Conservation (phyloP, 2,329 filamentous ascomycete genomes). For the Ophiostoma angusticollis region DNA sequence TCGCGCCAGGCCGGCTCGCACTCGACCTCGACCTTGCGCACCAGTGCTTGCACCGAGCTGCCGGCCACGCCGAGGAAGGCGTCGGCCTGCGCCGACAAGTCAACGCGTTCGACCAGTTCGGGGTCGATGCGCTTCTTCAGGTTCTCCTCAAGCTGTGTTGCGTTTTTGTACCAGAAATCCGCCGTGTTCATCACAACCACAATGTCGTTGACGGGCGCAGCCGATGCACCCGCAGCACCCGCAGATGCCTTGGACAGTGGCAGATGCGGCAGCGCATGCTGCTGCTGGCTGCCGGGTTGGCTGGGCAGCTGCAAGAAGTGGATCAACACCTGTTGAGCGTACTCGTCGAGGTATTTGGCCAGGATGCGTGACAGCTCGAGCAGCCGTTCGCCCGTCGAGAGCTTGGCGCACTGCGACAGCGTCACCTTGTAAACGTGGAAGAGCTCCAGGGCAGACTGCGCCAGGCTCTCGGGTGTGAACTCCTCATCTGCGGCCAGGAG, state of each 20-base stretch:
- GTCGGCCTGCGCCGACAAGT: constrained; percentile 86
- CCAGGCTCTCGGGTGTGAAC: constrained; percentile 79
- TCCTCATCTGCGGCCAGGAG: constrained; percentile 77
- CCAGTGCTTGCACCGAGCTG: constrained; percentile 69
- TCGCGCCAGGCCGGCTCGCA: constrained; percentile 87
- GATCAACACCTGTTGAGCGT: constrained; percentile 83
- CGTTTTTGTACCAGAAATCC: constrained; percentile 92
- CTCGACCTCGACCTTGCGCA: constrained; percentile 68
- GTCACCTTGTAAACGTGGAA: constrained; percentile 96
- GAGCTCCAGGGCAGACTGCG: constrained; percentile 85
- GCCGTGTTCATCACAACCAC: constrained; percentile 88
- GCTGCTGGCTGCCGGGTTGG: neutral
- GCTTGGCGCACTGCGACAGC: constrained; percentile 85
- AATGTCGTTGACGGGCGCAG: constrained; percentile 55
- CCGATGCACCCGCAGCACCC: constrained; percentile 17
- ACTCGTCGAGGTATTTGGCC: constrained; percentile 88
- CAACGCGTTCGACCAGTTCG: constrained; percentile 61
- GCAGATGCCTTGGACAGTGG: neutral
- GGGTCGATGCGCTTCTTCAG: constrained; percentile 82
- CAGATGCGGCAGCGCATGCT: neutral
- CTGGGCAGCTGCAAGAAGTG: constrained; percentile 41
- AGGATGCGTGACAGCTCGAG: constrained; percentile 76
- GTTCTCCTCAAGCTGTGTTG: constrained; percentile 85
- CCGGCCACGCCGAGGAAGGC: constrained; percentile 91
- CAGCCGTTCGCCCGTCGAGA: constrained; percentile 80